These are phyloP conservation scores for Amanita fuliginea DNA, from an alignment of 768 basidiomycete genomes.

Conservation along the genomic window DNA sequence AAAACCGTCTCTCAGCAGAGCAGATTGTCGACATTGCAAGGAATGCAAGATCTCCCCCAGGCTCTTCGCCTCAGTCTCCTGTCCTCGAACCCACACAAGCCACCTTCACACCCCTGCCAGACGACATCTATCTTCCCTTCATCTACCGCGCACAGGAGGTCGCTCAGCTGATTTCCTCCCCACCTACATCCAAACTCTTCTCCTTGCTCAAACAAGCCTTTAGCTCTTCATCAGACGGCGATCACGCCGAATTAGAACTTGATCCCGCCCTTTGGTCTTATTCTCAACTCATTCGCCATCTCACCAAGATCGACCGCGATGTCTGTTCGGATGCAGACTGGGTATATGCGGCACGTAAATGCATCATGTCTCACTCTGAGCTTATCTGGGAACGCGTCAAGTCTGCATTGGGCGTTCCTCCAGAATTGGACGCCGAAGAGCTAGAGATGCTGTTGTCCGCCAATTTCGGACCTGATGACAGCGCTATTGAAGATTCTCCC, in stretches of 20 bases:
- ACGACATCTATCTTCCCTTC: constrained; percentile 77
- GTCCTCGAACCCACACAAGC: constrained; percentile 23
- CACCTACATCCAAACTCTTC: constrained; percentile 61
- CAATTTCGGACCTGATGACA: constrained; percentile 23
- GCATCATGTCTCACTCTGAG: constrained; percentile 68
- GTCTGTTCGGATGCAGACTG: constrained; percentile 61
- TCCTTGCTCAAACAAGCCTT: constrained; percentile 67
- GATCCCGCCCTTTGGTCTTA: constrained; percentile 68
- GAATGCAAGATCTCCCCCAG: constrained; percentile 35
- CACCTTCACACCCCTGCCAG: constrained; percentile 66
- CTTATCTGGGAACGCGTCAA: constrained; percentile 90
- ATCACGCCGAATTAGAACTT: constrained; percentile 20
- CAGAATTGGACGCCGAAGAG: constrained; percentile 64
- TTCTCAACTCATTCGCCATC: constrained; percentile 53
- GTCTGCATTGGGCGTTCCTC: constrained; percentile 78
- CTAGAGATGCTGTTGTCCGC: constrained; percentile 13
- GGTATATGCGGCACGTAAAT: constrained; percentile 62
- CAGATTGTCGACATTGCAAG: constrained; percentile 68
- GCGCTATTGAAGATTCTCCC: constrained; percentile 34
- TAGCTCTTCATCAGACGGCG: constrained; percentile 16
- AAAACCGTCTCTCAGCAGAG: constrained; percentile 54
- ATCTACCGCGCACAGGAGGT: constrained; percentile 78
- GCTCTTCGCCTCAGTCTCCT: constrained; percentile 7
- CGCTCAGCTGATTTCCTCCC: constrained; percentile 46
- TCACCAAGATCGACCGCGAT: constrained; percentile 53